Evolutionary conservation across 202 grass and related monocot genomes (phyloP).

Genomic region (Musa balbisiana): DNA sequence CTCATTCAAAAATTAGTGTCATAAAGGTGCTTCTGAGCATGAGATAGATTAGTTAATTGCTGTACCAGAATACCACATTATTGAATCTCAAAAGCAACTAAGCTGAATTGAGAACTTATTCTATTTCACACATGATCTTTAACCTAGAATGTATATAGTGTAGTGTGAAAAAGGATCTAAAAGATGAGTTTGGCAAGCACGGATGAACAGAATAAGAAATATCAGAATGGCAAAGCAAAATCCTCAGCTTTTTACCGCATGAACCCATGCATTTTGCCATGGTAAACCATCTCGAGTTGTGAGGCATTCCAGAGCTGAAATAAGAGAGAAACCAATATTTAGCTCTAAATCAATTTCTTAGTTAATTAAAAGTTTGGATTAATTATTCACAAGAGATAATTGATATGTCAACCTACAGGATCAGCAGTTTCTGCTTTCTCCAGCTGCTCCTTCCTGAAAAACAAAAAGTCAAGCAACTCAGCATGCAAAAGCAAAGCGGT

Average conservation of each 20-base stretch:
- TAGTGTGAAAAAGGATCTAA: neutral
- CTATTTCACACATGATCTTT: too few relatives aligned
- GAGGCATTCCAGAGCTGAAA: slow-evolving; percentile 97
- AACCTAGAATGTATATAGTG: neutral
- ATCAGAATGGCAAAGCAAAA: neutral
- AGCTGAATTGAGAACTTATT: too few relatives aligned
- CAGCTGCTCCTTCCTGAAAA: slow-evolving; percentile 68
- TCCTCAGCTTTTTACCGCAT: slow-evolving; percentile 48
- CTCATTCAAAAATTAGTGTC: neutral
- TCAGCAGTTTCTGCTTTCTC: slow-evolving; percentile 86
- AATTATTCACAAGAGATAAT: neutral
- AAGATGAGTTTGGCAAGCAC: neutral
- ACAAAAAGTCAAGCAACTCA: neutral
- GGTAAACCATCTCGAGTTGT: slow-evolving; percentile 77
- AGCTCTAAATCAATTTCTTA: neutral
- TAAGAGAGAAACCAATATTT: slow-evolving; percentile 12
- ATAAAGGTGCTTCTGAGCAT: neutral
- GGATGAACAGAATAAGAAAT: neutral
- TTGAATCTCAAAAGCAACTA: too few relatives aligned
- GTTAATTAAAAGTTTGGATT: neutral
- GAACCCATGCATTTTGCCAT: slow-evolving; percentile 97
- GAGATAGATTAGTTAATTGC: too few relatives aligned
- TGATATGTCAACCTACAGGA: slow-evolving; percentile 41
- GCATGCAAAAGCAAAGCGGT: neutral
- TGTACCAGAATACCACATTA: too few relatives aligned